Evolutionary conservation across 257 asterid genomes (phyloP), one percentile per base, ranked within the genome.

Genomic region (Nicotiana attenuata): DNA sequence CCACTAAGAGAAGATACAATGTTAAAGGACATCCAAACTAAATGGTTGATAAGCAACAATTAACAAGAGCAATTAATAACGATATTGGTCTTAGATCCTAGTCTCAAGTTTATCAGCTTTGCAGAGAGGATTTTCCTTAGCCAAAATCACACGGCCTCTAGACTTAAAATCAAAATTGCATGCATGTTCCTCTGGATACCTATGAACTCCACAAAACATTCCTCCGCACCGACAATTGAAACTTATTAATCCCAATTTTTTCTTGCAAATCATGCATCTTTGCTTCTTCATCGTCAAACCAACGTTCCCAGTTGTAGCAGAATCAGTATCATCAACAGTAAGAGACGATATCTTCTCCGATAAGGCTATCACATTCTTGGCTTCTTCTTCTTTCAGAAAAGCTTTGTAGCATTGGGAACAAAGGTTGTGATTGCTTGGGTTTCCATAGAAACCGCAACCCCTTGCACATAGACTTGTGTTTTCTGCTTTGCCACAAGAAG

Each of bases 161-260:
- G 20, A 20, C 88, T 87, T 86, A 86, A 9, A 89, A 78, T 91
- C 90, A 13, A 68, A 55, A 0, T 0, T 7, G 82, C 91, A 91
- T 1, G 67, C 17, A 79, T 89, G 91, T 8, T 13, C 65, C 63
- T 89, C 91, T 0, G 94, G 88, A 7, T 77, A 81, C 57, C 89
- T 73, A 56, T 87, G 94, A 31, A 10, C 3, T 16, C 82, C 84
- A 29, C 94, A 89, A 78, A 85, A 89, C 19, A 16, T 52, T 2
- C 29, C 82, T 0, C 87, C 88, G 10, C 92, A 88, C 5, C 80
- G 67, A 69, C 91, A 89, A 1, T 3, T 38, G 45, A 86, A 86
- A 41, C 91, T 84, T 63, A 81, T 20, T 3, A 86, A 0, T 7
- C 89, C 83, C 20, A 85, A 31, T 52, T 82, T 90, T 10, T 73